Evolutionary conservation across 331 rosid genomes (phyloP).

Genomic region (Prunus yedoensis): DNA sequence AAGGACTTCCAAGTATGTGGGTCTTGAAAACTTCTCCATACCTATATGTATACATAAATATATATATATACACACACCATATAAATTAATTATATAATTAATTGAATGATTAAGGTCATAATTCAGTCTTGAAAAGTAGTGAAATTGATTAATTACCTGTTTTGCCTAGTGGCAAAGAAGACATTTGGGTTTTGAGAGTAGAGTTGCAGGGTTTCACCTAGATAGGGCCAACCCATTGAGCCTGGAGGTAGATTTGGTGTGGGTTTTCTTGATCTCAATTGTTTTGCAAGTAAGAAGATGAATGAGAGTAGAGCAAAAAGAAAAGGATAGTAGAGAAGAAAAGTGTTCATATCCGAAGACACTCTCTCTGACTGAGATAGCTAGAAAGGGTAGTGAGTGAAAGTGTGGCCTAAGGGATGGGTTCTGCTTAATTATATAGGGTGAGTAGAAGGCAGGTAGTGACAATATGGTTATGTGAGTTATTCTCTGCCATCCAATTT

Average conservation of each 20-base stretch:
- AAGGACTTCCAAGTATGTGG: conserved; percentile 29
- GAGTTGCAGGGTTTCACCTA: conserved; percentile 36
- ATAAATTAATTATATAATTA: background rate
- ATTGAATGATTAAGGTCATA: background rate
- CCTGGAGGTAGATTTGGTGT: conserved; percentile 26
- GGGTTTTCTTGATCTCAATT: background rate
- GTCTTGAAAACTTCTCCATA: conserved; percentile 39
- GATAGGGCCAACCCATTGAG: conserved; percentile 34
- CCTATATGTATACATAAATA: background rate
- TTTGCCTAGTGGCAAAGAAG: conserved; percentile 26
- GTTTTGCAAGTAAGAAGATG: background rate
- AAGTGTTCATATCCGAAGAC: background rate
- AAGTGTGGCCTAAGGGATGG: background rate
- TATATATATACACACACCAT: too few species aligned
- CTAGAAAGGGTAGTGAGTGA: background rate
- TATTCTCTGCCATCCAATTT: background rate
- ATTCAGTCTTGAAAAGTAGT: background rate
- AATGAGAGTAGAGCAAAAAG: background rate
- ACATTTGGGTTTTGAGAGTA: conserved; percentile 29
- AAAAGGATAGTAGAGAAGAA: background rate
- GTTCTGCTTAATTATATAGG: background rate
- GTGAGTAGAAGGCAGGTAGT: background rate
- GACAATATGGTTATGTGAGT: background rate
- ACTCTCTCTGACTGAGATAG: background rate
- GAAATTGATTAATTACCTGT: conserved; percentile 5